Base-by-base conservation (phyloP, 805 yeast genomes). In the Clavispora fructus region DNA sequence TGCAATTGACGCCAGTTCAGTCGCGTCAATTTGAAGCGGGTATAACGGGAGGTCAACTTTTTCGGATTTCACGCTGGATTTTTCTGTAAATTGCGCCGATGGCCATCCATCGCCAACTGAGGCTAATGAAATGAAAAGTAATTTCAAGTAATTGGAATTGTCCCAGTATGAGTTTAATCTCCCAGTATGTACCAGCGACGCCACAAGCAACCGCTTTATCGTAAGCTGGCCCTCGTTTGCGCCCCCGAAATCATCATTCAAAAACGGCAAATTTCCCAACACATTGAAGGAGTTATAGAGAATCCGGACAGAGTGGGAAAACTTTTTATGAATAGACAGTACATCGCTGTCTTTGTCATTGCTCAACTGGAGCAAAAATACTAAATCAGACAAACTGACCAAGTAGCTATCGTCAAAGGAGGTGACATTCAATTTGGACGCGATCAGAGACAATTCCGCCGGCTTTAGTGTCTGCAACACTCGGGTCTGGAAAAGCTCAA, bases 241-340 rank as follows among this genome's bases (percentile, higher is more conserved):
- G 58, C 59, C 6, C 55, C 58, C 31, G 12, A 43, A 16, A 28
- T 59, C 51, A 14, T 67, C 68, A 19, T 64, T 60, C 7, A 79
- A 47, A 44, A 79, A 69, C 0, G 87, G 87, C 53, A 75, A 77
- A 26, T 65, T 64, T 0, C 80, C 72, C 27, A 84, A 44, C 6
- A 70, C 68, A 28, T 63, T 60, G 13, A 79, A 58, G 5, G 77
- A 60, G 6, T 66, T 61, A 55, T 71, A 72, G 0, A 82, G 44
- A 2, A 73, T 31, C 7, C 64, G 12, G 28, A 45, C 8, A 8
- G 38, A 35, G 4, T 42, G 23, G n/a, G 38, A 13, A 16, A 41
- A 41, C 31, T 30, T n/a, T 13, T 16, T 12, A 23, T 41, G 43
- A 7, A 41, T 35, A 4, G 43, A 32, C 23, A 6, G 16, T 5